phyloP scores from a whole-genome alignment of 164 flowering plant species.

The Vitis rupestris region DNA sequence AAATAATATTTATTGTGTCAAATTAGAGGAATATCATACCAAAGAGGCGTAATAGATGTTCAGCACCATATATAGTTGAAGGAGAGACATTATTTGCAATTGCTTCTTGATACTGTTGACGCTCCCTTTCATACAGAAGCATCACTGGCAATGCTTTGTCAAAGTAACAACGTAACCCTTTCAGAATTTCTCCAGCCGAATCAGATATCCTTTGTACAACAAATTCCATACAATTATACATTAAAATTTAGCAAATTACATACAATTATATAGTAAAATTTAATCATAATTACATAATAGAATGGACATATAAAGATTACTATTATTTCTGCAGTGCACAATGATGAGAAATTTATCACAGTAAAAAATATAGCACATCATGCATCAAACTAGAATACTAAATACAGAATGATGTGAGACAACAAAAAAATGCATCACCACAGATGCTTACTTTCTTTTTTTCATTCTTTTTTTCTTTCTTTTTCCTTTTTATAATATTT shows the following conservation, averaged over 20 bases:
- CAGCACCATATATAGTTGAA: constrained; percentile 86
- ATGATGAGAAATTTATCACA: too few species aligned
- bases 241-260: too few species aligned
- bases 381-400: background rate
- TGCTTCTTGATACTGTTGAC: constrained; percentile 63
- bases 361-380: background rate
- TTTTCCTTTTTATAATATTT: too few species aligned
- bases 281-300: too few species aligned
- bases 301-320: too few species aligned
- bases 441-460: too few species aligned
- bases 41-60: constrained; percentile 87
- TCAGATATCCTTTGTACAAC: constrained; percentile 45
- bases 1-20: too few species aligned
- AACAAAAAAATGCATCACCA: too few species aligned
- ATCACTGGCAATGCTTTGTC: constrained; percentile 75
- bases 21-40: constrained; percentile 42
- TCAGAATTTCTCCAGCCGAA: constrained; percentile 57
- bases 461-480: too few species aligned
- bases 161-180: constrained; percentile 71
- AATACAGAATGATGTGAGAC: background rate
- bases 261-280: too few species aligned
- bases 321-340: too few species aligned
- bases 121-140: constrained; percentile 81
- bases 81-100: constrained; percentile 50
- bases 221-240: constrained; percentile 2